Evolutionary conservation across 208 protist species (phyloP).

Genomic region (Acanthamoeba sp.): DNA sequence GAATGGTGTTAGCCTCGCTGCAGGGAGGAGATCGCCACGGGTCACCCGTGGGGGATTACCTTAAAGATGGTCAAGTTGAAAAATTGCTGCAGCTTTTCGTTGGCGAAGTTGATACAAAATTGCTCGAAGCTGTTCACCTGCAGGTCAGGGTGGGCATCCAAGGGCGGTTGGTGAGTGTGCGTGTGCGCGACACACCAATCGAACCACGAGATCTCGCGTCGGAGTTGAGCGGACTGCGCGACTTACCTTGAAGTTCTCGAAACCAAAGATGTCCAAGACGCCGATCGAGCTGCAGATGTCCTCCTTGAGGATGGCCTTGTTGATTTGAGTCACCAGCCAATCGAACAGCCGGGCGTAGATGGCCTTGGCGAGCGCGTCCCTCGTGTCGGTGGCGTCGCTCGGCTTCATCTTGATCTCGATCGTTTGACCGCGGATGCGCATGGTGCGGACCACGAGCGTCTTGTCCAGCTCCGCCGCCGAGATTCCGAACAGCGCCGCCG

Average conservation of each 20-base stretch:
- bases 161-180: too few species aligned
- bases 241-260: constrained; percentile 92
- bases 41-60: constrained; percentile 68
- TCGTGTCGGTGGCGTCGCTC: constrained; percentile 83
- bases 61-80: constrained; percentile 92
- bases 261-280: constrained; percentile 95
- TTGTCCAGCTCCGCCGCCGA: constrained; percentile 1
- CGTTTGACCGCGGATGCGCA: constrained; percentile 40
- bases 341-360: constrained; percentile 68
- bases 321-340: constrained; percentile 91
- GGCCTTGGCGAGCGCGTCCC: constrained; percentile 88
- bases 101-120: constrained; percentile 92
- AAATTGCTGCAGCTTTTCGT: constrained; percentile 91
- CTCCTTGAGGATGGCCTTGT: constrained; percentile 85
- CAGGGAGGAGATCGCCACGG: neutral
- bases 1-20: constrained; percentile 90
- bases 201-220: too few species aligned
- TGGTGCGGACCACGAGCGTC: constrained; percentile 36
- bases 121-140: constrained; percentile 91
- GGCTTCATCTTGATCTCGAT: constrained; percentile 68
- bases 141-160: neutral
- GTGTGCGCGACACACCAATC: too few species aligned
- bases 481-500: constrained; percentile 29
- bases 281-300: constrained; percentile 82
- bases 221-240: neutral